Evolutionary conservation across 2,329 filamentous ascomycete species (phyloP), one percentile per base, ranked within the genome.

Genomic region (Trichoderma sp.): DNA sequence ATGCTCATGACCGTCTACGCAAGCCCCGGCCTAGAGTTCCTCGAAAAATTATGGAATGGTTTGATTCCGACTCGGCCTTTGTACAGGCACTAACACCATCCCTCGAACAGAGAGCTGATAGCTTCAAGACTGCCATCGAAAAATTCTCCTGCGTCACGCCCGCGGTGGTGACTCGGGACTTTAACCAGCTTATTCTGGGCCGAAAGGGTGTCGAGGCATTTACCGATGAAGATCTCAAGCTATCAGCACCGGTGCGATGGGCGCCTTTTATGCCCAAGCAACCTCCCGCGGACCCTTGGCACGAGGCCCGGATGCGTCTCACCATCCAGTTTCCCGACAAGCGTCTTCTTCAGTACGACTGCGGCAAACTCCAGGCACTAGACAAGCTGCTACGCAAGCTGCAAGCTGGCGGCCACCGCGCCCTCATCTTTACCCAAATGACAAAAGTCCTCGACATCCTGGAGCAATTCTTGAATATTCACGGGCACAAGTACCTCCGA

Each of bases 381-480:
- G 97, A 97, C 81, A 92, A 92, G 76, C 89, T 99, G 2, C 89
- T 99, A 16, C 93, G 97, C 11, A 92, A 93, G 77, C 89, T 99
- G 8, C 95, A 98, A 84, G 91, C 94, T 3, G 95, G 95, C 53
- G 95, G 95, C 1, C 97, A 98, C 81, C 94, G 97, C 8, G 97
- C 95, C 11, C 88, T 99, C 68, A 99, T 99, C 82, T 99, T 99
- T 84, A 98, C 97, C 0, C 97, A 99, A 82, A 99, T 99, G 97
- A 98, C 97, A 64, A 98, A 97, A 83, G 97, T 98, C 63, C 89
- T 99, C 21, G 96, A 99, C 83, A 97, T 99, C 74, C 89, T 99
- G 3, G 97, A 99, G 83, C 95, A 97, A 79, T 99, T 99, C 82
- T 90, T 99, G 79, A 98, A 98, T 82, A 98, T 99, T 68, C 96